Evolutionary conservation across 495 filamentous ascomycete species (phyloP), one percentile per base, ranked within the genome.

Genomic region (Lentithecium fluviatile): DNA sequence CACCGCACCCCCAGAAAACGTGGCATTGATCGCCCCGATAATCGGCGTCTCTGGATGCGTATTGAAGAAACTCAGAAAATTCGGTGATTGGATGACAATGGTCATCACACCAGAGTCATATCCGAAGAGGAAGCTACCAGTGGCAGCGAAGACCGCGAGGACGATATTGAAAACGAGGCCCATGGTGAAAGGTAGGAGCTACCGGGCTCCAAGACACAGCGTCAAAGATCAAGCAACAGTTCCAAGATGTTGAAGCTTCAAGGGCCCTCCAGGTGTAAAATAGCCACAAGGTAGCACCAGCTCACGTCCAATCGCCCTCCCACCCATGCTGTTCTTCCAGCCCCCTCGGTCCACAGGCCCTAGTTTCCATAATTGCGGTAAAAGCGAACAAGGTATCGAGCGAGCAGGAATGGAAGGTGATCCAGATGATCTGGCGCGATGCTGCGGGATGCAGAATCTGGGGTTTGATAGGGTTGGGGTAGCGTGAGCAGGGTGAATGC

Each of bases 51-150:
- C 15, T 20, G 50, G 34, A 45, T 53, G 54, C 8, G 67, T 70
- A 25, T 65, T 46, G 54, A 70, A 70, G 48, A 67, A 70, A 2
- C 53, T 24, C 1, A 69, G 62, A 40, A 86, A 87, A 52, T 71
- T 58, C 15, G 68, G 46, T 5, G 69, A 71, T 17, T 60, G 60
- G 26, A 75, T 73, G 58, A 65, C 74, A 55, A 58, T 64, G 23
- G 70, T 66, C 67, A 75, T 73, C 46, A 76, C 68, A 73, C 75
- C 65, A 42, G 68, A 50, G 68, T 75, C 74, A 63, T 76, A 76
- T 42, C 74, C 62, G 34, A 65, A 75, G 7, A 76, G 63, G 43
- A 73, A 59, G 13, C 70, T 70, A 17, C 74, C 74, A 10, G 75
- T 58, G 21, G 70, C 73, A 36, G 74, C 74, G 51, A 76, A 76